Evolutionary conservation across 2,329 filamentous ascomycete genomes (phyloP), one percentile per base, ranked within the genome.

Genomic region (Dactylonectria macrodidyma): DNA sequence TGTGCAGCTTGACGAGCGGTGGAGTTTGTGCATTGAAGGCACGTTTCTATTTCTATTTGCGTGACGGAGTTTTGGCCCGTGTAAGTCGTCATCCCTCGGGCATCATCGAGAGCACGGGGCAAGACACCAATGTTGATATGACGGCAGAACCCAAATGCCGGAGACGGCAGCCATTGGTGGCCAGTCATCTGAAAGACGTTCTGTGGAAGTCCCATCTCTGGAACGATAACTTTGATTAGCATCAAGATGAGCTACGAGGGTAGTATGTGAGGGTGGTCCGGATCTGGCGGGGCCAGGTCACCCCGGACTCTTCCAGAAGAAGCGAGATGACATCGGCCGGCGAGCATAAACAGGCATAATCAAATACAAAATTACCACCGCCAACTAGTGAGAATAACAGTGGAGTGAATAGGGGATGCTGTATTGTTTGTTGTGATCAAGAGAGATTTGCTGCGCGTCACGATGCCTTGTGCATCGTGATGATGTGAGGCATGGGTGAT

Each of bases 351-450:
- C 62, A 65, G 58, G 73, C 65, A 76, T 73, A 76, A 76, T 76
- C 65, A 73, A 74, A 75, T 63, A 55, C 62, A 63, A 76, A 72
- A 76, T 76, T 76, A 74, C 73, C 71, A 76, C 74, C 62, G 64
- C 54, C 59, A 66, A 57, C 71, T 75, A 73, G 71, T 65, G 50
- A 38, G 54, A 59, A 61, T 67, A 65, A 67, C 69, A 66, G 76
- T 75, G 76, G 75, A 67, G 71, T 67, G 61, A 65, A 73, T 65
- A 72, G 67, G 70, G 63, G 72, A 73, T 59, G 60, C 60, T 68
- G 48, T 36, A 54, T 74, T 76, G 76, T 78, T 78, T 78, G 71
- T 79, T 78, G 73, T 78, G 76, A 76, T 74, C 69, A 69, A 66
- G 63, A 63, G 62, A 73, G 66, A 69, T 74, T 72, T 74, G 71